Base-by-base conservation (phyloP, 2,329 filamentous ascomycete species). In the Colletotrichum sp. region DNA sequence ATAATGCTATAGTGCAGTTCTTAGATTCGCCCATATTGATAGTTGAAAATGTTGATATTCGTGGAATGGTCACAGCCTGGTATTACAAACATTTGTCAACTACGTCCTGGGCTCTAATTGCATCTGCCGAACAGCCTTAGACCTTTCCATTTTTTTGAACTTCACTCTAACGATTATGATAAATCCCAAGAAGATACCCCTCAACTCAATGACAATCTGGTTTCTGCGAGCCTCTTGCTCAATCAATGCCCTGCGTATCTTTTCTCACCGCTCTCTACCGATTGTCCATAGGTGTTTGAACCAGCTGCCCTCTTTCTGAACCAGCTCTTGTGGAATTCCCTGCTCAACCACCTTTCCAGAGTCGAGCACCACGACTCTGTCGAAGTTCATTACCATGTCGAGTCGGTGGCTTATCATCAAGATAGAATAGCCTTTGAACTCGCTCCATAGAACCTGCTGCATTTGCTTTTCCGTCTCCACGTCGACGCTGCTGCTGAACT, bases 311-410 rank as follows among this genome's bases (percentile, higher is more conserved):
- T 65, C 34, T 26, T 16, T 24, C 24, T 30, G 9, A 4, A 44
- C 34, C 63, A 65, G 30, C 36, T 65, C 63, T 13, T 18, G 8
- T 2, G 63, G 63, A 28, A 44, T 21, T 4, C 63, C 63, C 21
- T 65, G 34, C 77, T 89, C 87, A 5, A 85, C 84, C 26, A 88
- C 80, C 73, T 79, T 76, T 7, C 87, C 87, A 24, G 81, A 78
- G 44, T 88, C 84, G 83, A 89, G 84, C 10, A 89, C 85, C 3
- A 85, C 82, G 49, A 89, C 83, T 21, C 81, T 81, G 76, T 89
- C 87, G 78, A 88, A 89, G 69, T 87, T 86, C 68, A 88, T 82
- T 55, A 90, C 87, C 39, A 87, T 89, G 9, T 84, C 81, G 26
- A 86, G 74, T 18, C 84, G 80, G 72, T 86, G 84, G 62, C 81